Evolutionary conservation across 139 green algal species (phyloP).

Genomic region (Volvox reticuliferus): DNA sequence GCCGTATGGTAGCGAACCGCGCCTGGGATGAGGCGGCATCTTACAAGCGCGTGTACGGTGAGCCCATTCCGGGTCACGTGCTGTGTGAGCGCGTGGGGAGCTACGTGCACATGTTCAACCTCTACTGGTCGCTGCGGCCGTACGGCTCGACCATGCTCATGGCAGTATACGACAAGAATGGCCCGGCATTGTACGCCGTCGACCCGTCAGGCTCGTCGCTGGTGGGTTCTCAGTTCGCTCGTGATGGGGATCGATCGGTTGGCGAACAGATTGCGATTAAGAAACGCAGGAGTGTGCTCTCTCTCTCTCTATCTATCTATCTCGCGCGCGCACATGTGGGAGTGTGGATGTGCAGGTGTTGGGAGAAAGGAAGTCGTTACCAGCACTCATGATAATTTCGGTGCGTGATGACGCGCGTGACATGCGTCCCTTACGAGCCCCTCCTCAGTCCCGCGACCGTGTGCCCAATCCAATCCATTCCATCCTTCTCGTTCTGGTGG

Average conservation of each 20-base stretch:
- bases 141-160: constrained; percentile 88
- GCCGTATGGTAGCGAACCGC: constrained; percentile 88
- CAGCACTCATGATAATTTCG: no score
- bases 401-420: no score
- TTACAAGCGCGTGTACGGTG: constrained; percentile 94
- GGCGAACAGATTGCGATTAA: no score
- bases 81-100: constrained; percentile 91
- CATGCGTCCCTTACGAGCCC: no score
- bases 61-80: constrained; percentile 92
- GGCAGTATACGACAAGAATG: constrained; percentile 79
- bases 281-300: no score
- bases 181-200: constrained; percentile 92
- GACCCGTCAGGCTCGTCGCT: constrained; percentile 85
- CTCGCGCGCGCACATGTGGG: no score
- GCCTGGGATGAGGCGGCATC: constrained; percentile 81
- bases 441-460: no score
- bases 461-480: neutral
- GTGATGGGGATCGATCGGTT: no score
- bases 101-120: constrained; percentile 97
- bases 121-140: constrained; percentile 96
- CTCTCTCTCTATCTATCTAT: no score
- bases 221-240: neutral
- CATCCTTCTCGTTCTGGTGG: no score
- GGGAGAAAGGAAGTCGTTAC: no score
- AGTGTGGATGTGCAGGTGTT: no score